phyloP scores from a whole-genome alignment of 1,284 basidiomycete genomes.

The Apiotrichum domesticum region DNA sequence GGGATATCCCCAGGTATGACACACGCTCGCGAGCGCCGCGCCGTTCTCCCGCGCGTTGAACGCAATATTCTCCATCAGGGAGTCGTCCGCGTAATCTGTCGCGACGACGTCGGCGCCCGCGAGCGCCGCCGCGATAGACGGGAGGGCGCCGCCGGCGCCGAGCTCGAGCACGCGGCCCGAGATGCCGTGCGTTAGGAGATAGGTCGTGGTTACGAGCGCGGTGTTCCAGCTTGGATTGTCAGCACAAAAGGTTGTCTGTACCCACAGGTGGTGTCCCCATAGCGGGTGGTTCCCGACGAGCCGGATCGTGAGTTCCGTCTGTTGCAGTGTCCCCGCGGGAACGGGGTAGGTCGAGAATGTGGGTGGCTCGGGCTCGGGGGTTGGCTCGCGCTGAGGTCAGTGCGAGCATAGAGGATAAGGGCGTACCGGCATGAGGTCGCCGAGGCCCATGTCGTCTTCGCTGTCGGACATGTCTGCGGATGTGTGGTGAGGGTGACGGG shows the following conservation, averaged over 20 bases:
- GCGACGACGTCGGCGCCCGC: constrained; percentile 64
- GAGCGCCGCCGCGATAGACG: constrained; percentile 65
- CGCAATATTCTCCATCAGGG: constrained; percentile 70
- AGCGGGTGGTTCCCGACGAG: constrained; percentile 82
- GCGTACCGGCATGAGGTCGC: constrained; percentile 44
- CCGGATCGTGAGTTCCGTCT: constrained; percentile 56
- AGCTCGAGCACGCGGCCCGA: constrained; percentile 68
- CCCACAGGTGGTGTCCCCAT: constrained; percentile 85
- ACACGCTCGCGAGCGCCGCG: constrained; percentile 34
- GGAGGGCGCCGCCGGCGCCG: constrained; percentile 86
- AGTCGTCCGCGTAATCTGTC: constrained; percentile 85
- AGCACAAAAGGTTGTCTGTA: constrained; percentile 3
- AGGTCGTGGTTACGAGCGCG: constrained; percentile 65
- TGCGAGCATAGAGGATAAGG: constrained; percentile 3
- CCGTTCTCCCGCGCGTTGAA: constrained; percentile 55
- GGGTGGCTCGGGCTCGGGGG: constrained; percentile 26
- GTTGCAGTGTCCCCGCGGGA: constrained; percentile 17
- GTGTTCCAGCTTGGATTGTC: constrained; percentile 68
- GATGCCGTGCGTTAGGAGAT: constrained; percentile 53
- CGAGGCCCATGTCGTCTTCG: constrained; percentile 37
- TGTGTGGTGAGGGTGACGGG: background rate
- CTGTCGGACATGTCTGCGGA: constrained; percentile 2
- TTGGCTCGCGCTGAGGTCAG: constrained; percentile 24
- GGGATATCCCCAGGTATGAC: constrained; percentile 84
- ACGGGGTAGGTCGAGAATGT: constrained; percentile 44